Base-by-base conservation (phyloP, 148 eudicot species). In the Vaccinium macrocarpon region DNA sequence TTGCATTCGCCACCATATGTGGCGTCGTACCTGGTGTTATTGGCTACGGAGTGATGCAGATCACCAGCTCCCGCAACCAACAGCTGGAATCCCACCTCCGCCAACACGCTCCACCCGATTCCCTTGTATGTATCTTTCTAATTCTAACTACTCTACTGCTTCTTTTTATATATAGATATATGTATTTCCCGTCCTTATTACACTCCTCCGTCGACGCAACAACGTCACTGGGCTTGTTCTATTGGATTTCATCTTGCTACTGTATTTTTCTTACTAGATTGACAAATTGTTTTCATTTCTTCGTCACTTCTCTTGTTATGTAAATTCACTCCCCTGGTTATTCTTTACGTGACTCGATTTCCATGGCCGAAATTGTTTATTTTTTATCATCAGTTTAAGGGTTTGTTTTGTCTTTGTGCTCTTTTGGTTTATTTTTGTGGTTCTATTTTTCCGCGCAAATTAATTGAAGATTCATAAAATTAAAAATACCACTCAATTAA, bases 31-130 rank as follows among this genome's bases (percentile, higher is more conserved):
- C 98, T 13, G 98, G 98, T 5, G 52, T 93, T 19, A 86, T 94
- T 16, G 98, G 98, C 38, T 96, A 88, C 85, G 90, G 92, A 32
- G 98, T 96, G 49, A 96, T 96, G 98, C 92, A 89, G 79, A 27
- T 88, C 84, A 96, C 98, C 78, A 93, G 48, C 82, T 86, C 96
- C 32, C 76, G 87, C 59, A 90, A 89, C 42, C 90, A 90, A 14
- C 89, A 92, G 68, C 97, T 96, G 79, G 98, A 96, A 83, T 88
- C 94, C 32, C 91, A 92, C 25, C 98, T 96, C 84, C 98, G 98
- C 76, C 88, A 83, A 38, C 87, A 88, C 52, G 90, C 97, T 70
- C 94, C 95, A 29, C 94, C 97, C 84, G 98, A 96, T 59, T 68
- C 98, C 51, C 85, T 84, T 82, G 98, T 95, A 84, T 21, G 76